Base-by-base conservation (phyloP, 2,329 filamentous ascomycete genomes). In the Chaetomium globosum region DNA sequence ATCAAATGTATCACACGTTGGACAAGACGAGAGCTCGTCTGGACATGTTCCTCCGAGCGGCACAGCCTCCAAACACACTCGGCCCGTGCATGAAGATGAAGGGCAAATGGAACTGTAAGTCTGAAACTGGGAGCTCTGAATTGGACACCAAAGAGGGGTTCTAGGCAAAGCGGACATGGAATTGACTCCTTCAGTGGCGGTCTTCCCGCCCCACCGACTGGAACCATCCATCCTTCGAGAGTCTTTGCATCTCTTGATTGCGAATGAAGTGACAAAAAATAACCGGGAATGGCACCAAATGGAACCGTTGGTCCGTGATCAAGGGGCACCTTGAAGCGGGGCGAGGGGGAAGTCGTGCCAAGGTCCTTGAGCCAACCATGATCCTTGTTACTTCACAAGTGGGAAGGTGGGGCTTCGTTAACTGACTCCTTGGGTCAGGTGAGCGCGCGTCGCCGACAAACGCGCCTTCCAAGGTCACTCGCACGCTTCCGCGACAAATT, bases 151-250 rank as follows among this genome's bases (percentile, higher is more conserved):
- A 48, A 39, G 49, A 61, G 49, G 31, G 59, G 59, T 30, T 19
- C 51, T 31, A 23, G 10, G 13, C 48, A 2, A 16, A n/a, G 55
- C n/a, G 36, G 36, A 19, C 58, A 52, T 39, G 48, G 59, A 23
- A 61, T 51, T 23, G 49, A 51, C 51, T 46, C 59, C 49, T 54
- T 54, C 33, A 39, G 58, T 39, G 58, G 58, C 46, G 9, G 46
- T 39, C 28, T n/a, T 26, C 30, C 33, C 19, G 46, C 26, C 51
- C 13, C 36, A 60, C 46, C 57, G 23, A 39, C 28, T 36, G 33
- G 9, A 36, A 36, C 33, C 33, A 26, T 1, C 8, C 19, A n/a
- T 48, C 43, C 43, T 39, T 39, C 36, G 12, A 16, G 13, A 16
- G 36, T 6, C 36, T 39, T 13, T 39, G 13, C 36, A 39, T 39